Base-by-base conservation (phyloP, 345 rosid species). In the Adansonia digitata region DNA sequence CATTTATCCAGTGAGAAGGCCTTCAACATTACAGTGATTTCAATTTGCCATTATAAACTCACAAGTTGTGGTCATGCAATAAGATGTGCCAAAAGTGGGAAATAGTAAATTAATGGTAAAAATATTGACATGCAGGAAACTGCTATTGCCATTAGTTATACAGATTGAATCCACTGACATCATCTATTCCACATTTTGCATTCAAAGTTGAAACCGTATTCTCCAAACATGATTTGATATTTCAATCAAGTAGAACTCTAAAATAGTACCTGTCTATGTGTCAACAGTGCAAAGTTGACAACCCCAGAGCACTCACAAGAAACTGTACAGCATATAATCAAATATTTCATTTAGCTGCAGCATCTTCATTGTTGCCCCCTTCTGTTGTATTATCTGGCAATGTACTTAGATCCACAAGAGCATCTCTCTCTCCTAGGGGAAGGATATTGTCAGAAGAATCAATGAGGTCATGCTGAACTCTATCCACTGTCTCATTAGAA, bases 341-440 rank as follows among this genome's bases (percentile, higher is more conserved):
- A 8, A 42, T 1, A n/a, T 73, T 64, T 73, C 82, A 82, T 80
- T 89, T 89, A 74, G 89, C 82, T 46, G 83, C 84, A 34, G 78
- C 70, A 59, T 85, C 86, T 27, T 81, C 83, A 18, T 69, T 79
- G 80, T 82, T 69, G 59, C 57, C 67, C 48, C 76, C 84, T 71
- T 78, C 84, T 40, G 77, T 65, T 77, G 76, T 69, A 65, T 72
- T 74, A 77, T 86, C 88, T 43, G 92, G 88, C 55, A 91, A 75
- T 7, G 88, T 86, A 48, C 68, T 82, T 75, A 85, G 78, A 82
- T 88, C 89, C 14, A 81, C 78, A 68, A 69, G 86, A 43, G 82
- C 81, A 51, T 84, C 86, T 66, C 49, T 84, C 82, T 84, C 90
- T 27, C 85, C 88, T 65, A 82, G 84, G 31, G 81, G 72, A 48